A percentile compares a stretch with the other conserved stretches of the same genome.
Evolutionary conservation across 306 rosid genomes (phyloP).

Genomic region (Castanospermum australe): DNA sequence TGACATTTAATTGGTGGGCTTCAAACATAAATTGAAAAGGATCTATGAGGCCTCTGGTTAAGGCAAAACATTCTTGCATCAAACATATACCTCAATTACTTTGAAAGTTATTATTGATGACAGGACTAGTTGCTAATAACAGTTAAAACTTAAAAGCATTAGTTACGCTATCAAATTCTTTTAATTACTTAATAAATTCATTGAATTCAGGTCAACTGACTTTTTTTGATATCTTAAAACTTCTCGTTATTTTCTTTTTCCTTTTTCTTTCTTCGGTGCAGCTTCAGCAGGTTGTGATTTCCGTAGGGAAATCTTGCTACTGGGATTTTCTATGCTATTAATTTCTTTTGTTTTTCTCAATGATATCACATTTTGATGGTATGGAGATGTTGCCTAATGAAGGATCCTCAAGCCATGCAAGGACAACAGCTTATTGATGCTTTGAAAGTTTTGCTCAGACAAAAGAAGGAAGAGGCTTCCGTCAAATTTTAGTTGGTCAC

Average conservation of each 20-base stretch:
- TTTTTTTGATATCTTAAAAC: background rate
- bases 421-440: slow-evolving; percentile 31
- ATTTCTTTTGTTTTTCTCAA: slow-evolving; percentile 24
- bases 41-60: background rate
- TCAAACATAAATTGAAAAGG: background rate
- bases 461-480: slow-evolving; percentile 36
- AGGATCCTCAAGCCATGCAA: slow-evolving; percentile 37
- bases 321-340: slow-evolving; percentile 38
- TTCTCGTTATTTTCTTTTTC: background rate
- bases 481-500: slow-evolving; percentile 25
- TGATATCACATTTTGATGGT: slow-evolving; percentile 29
- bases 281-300: slow-evolving; percentile 47
- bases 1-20: background rate
- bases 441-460: slow-evolving; percentile 47
- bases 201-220: background rate
- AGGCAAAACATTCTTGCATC: background rate
- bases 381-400: slow-evolving; percentile 36
- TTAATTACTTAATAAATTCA: background rate
- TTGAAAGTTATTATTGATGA: background rate
- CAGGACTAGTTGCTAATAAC: background rate
- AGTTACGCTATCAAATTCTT: background rate
- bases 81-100: background rate
- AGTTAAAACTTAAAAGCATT: background rate
- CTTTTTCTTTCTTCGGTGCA: slow-evolving; percentile 31
- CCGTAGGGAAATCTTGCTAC: slow-evolving; percentile 34